Evolutionary conservation across 768 basidiomycete species (phyloP), one percentile per base, ranked within the genome.

Genomic region (Suillus spraguei): DNA sequence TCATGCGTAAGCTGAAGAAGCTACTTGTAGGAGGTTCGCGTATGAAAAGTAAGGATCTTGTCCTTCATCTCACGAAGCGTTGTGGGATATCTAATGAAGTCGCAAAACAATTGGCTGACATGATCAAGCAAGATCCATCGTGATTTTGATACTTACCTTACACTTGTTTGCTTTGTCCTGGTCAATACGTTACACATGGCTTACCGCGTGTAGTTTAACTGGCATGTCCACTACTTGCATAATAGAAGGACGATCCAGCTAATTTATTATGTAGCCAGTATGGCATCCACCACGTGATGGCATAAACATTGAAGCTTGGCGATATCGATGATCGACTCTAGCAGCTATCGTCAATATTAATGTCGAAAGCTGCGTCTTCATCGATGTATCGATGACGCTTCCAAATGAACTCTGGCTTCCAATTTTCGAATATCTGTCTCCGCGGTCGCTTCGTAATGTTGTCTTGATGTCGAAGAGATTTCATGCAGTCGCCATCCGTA

Each of bases 371-470:
- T 47, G 49, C 24, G 49, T 50, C 49, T 50, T 50, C 49, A 28
- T 28, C 49, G 49, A 47, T 49, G 24, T 3, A 6, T 24, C n/a
- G 60, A 35, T 39, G 33, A 50, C 22, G 11, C 64, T 80, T 36
- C 78, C 79, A 1, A 73, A 71, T 55, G 79, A 80, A 46, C 68
- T 80, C 1, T 80, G 79, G 79, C 68, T 79, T 67, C 66, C 66
- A 60, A 73, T 80, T 32, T 80, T 80, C 49, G 78, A 77, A 44
- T 67, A 70, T 13, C 66, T 80, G 42, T 54, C 63, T 0, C 70
- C 76, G 0, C 41, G 35, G 20, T 77, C 78, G 65, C 66, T 80
- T 58, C 69, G 72, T 41, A 63, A 64, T 58, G 66, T 80, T 61
- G 72, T 77, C 3, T 49, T 49, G 6, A 49, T 76, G 0, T 75